Percentiles rank a stretch among this genome's conserved stretches.
Conservation (phyloP, 1,284 basidiomycete species). For the Ustilago loliicola region DNA sequence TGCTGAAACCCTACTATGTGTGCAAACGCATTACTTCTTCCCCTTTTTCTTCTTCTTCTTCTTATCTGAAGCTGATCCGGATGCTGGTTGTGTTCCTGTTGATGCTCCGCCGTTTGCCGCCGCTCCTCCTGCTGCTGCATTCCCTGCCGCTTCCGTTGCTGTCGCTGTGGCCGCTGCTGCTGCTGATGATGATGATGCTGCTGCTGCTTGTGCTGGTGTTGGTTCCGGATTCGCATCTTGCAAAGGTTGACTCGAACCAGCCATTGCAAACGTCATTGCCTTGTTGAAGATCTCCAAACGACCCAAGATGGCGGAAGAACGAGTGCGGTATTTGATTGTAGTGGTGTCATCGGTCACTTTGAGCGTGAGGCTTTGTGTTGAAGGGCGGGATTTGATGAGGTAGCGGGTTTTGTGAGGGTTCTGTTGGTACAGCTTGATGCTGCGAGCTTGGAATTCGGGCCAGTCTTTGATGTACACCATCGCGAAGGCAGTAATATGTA, state of each 20-base stretch:
- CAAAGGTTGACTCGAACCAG: constrained; percentile 40
- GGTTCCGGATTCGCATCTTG: constrained; percentile 40
- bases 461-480: constrained; percentile 66
- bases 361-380: constrained; percentile 54
- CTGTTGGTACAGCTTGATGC: constrained; percentile 53
- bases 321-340: constrained; percentile 88
- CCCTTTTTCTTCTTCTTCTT: constrained; percentile 59
- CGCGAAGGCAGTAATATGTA: not conserved
- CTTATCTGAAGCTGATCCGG: constrained; percentile 29
- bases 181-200: constrained; percentile 10
- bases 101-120: not conserved
- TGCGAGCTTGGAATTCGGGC: constrained; percentile 58
- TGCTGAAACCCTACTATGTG: no score
- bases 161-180: constrained; percentile 9
- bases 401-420: constrained; percentile 56
- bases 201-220: not conserved
- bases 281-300: constrained; percentile 91
- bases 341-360: constrained; percentile 64
- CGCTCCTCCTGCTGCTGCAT: constrained; percentile 14
- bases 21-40: constrained; percentile 29
- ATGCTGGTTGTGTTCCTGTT: not conserved
- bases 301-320: constrained; percentile 91
- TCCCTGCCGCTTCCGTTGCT: constrained; percentile 12
- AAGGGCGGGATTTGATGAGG: constrained; percentile 58
- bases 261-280: constrained; percentile 83